A percentile compares a stretch with the other conserved stretches of the same genome.
phyloP scores from a whole-genome alignment of 768 basidiomycete species.

The Baorangia bicolor region DNA sequence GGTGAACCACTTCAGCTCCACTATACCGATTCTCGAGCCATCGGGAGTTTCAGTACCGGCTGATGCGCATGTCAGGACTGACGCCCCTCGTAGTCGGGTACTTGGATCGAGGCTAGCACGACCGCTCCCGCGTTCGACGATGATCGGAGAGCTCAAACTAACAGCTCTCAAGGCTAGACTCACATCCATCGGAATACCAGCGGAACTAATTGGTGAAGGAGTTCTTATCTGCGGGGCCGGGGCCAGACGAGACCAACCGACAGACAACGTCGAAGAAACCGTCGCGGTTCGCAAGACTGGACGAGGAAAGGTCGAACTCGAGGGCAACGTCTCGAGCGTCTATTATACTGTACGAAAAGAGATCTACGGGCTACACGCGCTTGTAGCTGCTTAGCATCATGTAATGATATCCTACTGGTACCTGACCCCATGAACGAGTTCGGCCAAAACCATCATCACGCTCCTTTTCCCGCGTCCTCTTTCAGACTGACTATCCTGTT shows the following conservation, averaged over 20 bases:
- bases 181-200: conserved; percentile 71
- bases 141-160: conserved; percentile 96
- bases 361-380: conserved; percentile 88
- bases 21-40: conserved; percentile 85
- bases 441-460: conserved; percentile 7
- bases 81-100: conserved; percentile 37
- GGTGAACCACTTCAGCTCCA: conserved; percentile 79
- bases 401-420: conserved; percentile 11
- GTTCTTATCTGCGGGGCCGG: conserved; percentile 82
- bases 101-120: conserved; percentile 68
- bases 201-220: conserved; percentile 97
- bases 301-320: conserved; percentile 82
- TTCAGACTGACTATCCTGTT: conserved; percentile 94
- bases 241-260: conserved; percentile 42
- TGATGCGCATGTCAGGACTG: conserved; percentile 21
- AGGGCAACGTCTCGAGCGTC: conserved; percentile 83
- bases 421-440: not conserved
- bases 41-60: conserved; percentile 35
- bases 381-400: conserved; percentile 61
- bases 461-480: conserved; percentile 82
- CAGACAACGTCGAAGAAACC: conserved; percentile 55
- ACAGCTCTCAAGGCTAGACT: conserved; percentile 85
- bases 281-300: conserved; percentile 90
- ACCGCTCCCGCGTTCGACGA: conserved; percentile 81
- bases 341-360: conserved; percentile 89